These are phyloP conservation scores for Tritrichomonas musculus DNA, from an alignment of 208 protist genomes.

Conservation along the genomic window DNA sequence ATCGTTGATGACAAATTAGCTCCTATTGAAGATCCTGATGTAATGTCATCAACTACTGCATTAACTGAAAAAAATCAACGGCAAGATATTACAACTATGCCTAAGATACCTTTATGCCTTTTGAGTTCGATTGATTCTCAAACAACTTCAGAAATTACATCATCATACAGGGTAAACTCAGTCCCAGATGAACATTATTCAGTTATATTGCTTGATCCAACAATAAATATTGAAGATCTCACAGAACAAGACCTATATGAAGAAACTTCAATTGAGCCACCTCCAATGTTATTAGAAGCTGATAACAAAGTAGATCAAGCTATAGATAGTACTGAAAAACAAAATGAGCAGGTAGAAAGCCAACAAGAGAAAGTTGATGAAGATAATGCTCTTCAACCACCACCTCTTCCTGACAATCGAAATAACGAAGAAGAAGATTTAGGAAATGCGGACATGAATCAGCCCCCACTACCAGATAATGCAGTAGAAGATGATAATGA, in stretches of 20 bases:
- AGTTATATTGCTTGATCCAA: not conserved
- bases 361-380: not conserved
- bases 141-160: not conserved
- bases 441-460: not conserved
- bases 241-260: not conserved
- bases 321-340: too few species aligned
- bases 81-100: constrained; percentile 13
- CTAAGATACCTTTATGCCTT: constrained; percentile 7
- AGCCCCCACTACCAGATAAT: not conserved
- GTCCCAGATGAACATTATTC: not conserved
- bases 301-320: not conserved
- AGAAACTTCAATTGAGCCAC: too few species aligned
- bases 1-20: not conserved
- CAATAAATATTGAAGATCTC: not conserved
- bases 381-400: not conserved
- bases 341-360: not conserved
- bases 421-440: not conserved
- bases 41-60: too few species aligned
- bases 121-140: not conserved
- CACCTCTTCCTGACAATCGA: not conserved
- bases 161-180: not conserved
- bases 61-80: too few species aligned
- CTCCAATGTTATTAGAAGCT: too few species aligned
- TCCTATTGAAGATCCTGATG: not conserved
- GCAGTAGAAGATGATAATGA: not conserved